Conservation (phyloP, 495 filamentous ascomycete genomes). For the Xanthoparmelia taractica region DNA sequence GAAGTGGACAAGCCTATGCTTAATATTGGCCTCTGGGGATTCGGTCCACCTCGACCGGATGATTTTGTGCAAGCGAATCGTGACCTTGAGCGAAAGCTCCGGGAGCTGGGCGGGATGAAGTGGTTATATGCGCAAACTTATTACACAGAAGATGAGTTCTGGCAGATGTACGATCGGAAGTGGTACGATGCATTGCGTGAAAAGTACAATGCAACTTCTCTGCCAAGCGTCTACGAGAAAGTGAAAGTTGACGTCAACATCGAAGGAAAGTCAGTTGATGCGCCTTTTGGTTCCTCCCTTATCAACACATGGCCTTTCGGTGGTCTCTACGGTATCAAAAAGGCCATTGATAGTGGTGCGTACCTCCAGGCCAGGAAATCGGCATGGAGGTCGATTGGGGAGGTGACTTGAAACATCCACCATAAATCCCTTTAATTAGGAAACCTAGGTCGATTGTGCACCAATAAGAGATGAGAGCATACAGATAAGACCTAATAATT, state of each 20-base stretch:
- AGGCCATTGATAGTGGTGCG: constrained; percentile 48
- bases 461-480: too few species aligned
- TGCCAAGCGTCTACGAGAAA: constrained; percentile 50
- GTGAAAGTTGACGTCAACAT: constrained; percentile 34
- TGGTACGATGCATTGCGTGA: constrained; percentile 42
- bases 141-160: constrained; percentile 49
- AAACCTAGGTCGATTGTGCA: too few species aligned
- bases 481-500: too few species aligned
- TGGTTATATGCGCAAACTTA: constrained; percentile 53
- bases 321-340: constrained; percentile 48
- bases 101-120: constrained; percentile 56
- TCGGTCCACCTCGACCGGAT: constrained; percentile 29
- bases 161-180: constrained; percentile 42
- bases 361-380: constrained; percentile 47
- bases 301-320: too few species aligned
- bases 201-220: constrained; percentile 43
- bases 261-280: too few species aligned
- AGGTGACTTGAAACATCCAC: too few species aligned
- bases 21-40: constrained; percentile 51
- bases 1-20: constrained; percentile 36
- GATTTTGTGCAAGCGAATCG: constrained; percentile 52
- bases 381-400: constrained; percentile 40
- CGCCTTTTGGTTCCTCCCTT: too few species aligned
- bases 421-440: too few species aligned
- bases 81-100: constrained; percentile 56